These are phyloP conservation scores for Echium plantagineum DNA, from an alignment of 257 asterid species.

Conservation along the genomic window DNA sequence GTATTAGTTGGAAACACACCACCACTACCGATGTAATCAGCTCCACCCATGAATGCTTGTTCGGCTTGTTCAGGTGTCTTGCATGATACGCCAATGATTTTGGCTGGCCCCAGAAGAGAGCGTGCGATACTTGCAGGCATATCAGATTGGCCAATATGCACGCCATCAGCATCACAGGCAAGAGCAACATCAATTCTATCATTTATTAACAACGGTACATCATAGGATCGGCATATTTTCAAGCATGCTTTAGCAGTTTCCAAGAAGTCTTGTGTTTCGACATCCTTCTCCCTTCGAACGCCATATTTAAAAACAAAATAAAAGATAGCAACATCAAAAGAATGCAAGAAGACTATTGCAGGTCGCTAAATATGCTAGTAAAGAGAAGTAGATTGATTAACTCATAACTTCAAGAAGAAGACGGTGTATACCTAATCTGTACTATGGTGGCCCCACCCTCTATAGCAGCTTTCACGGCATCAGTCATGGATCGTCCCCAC, in stretches of 20 bases:
- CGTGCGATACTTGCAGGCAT: slow-evolving; percentile 69
- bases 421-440: slow-evolving; percentile 56
- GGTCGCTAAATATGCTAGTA: background rate
- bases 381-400: background rate
- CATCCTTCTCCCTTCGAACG: slow-evolving; percentile 65
- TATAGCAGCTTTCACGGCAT: slow-evolving; percentile 76
- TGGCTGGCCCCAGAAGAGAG: slow-evolving; percentile 70
- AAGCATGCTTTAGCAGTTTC: slow-evolving; percentile 71
- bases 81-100: slow-evolving; percentile 85
- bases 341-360: background rate
- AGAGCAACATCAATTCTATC: slow-evolving; percentile 84
- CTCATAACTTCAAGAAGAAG: too few relatives aligned
- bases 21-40: slow-evolving; percentile 91
- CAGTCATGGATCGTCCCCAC: slow-evolving; percentile 70
- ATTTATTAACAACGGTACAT: slow-evolving; percentile 66
- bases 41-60: slow-evolving; percentile 71
- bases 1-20: slow-evolving; percentile 87
- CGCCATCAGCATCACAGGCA: slow-evolving; percentile 88
- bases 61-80: slow-evolving; percentile 79
- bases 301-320: background rate
- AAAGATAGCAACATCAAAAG: background rate
- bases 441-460: slow-evolving; percentile 91
- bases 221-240: slow-evolving; percentile 44
- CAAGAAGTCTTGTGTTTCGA: slow-evolving; percentile 60
- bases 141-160: slow-evolving; percentile 92